Evolutionary conservation across 1,139 yeast genomes (phyloP), one percentile per base, ranked within the genome.

Genomic region (Debaryomycetaceae sp.): DNA sequence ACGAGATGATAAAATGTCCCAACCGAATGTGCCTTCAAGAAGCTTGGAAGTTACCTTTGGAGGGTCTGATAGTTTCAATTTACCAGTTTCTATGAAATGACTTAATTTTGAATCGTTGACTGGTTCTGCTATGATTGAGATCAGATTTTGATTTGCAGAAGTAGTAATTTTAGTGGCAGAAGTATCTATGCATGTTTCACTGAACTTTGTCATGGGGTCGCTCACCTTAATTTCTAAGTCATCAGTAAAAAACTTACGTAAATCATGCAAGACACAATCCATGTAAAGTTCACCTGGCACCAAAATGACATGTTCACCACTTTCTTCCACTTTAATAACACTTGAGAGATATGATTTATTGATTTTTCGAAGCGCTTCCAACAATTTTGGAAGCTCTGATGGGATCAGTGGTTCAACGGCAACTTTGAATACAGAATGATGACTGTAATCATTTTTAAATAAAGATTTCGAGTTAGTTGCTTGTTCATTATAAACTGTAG

Each of bases 211-310:
- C 59, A 84, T 76, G 2, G 98, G 96, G 53, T 85, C 94, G 41
- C 96, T 86, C 2, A 89, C 84, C 54, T 83, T 86, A 40, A 92
- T 79, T 38, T 84, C 87, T 37, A 89, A 70, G 35, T 78, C 79
- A 37, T 68, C 58, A 0, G 86, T 76, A 55, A 72, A 76, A 45
- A 81, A 58, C 15, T 67, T 59, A 46, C 98, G 69, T 35, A 92
- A 63, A 54, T 88, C 97, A 59, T 83, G 87, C 39, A 94, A 59
- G 22, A 86, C 67, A 50, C 95, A 87, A 59, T 94, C 98, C 64
- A 94, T 61, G 55, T 87, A 88, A 14, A 92, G 55, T 56, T 94
- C 98, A 4, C 98, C 98, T 3, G 89, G 79, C 0, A 94, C 96
- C 22, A 82, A 56, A 1, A 94, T 58, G 0, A 83, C 81, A 57